Evolutionary conservation across 306 rosid species (phyloP), one percentile per base, ranked within the genome.

Genomic region (Acacia confusa): DNA sequence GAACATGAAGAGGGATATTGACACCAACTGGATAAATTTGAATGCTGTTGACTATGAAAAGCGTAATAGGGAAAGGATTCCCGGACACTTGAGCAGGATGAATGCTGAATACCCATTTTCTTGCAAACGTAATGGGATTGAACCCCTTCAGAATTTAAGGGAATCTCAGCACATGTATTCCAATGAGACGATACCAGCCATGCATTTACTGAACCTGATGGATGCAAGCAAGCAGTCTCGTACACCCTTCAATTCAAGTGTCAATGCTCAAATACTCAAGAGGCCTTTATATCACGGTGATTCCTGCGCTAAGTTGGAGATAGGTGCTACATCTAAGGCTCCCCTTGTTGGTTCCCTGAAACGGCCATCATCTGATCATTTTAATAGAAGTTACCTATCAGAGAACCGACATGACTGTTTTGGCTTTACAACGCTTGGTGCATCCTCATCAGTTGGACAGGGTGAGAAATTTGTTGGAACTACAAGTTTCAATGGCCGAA

Each of bases 121-220:
- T 77, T 50, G 90, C 85, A 88, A 83, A 72, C 86, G 82, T 77
- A 87, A 85, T 38, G 91, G 77, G 82, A 70, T 87, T 64, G 97
- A 91, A 66, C 84, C 82, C 85, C 93, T 74, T 69, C 91, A 88
- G 79, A 89, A 85, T 76, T 45, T 75, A 69, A 80, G 86, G 82
- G 92, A 91, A 17, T 83, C 99, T 30, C 73, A 87, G 74, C 97
- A 96, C 88, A 74, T 89, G 84, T 96, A 90, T 90, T 86, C 98
- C 40, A 92, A 93, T 72, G 99, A 96, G 70, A 89, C 97, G 64
- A 93, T 96, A 86, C 96, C 97, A 6, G 98, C 99, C 69, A 93
- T 96, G 99, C 99, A 96, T 91, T 89, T 96, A 82, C 98, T 96
- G 72, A 96, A 97, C 92, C 98, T 96, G 57, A 93, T 96, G 98